These are phyloP conservation scores for Fusarium fracticaudum DNA, from an alignment of 2,329 filamentous ascomycete species.

Conservation along the genomic window DNA sequence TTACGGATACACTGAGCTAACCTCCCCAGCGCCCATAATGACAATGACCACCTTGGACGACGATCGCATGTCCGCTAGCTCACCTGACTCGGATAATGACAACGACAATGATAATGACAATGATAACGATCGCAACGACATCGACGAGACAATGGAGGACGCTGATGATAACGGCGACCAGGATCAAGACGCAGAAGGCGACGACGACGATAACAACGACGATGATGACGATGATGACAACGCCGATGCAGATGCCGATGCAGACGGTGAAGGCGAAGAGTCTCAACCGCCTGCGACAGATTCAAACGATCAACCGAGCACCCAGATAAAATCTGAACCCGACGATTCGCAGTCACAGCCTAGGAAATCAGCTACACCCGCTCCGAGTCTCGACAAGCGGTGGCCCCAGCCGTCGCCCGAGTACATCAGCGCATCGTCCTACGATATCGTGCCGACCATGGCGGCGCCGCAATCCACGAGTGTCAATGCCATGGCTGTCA, in stretches of 20 bases:
- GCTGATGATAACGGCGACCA: constrained; percentile 49
- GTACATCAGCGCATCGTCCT: constrained; percentile 79
- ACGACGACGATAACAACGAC: constrained; percentile 46
- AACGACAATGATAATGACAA: constrained; percentile 59
- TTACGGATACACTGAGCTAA: not conserved
- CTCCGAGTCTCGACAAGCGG: constrained; percentile 33
- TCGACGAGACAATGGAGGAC: constrained; percentile 67
- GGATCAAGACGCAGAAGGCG: constrained; percentile 44
- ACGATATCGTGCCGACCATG: constrained; percentile 97
- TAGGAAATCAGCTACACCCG: constrained; percentile 45
- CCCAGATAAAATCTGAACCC: constrained; percentile 46
- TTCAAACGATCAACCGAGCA: constrained; percentile 49
- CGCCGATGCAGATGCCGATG: constrained; percentile 52
- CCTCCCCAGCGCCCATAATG: constrained; percentile 11
- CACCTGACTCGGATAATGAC: constrained; percentile 45
- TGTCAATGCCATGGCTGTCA: constrained; percentile 91
- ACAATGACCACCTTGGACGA: constrained; percentile 36
- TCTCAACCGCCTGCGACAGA: constrained; percentile 41
- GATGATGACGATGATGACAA: constrained; percentile 49
- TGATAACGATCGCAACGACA: constrained; percentile 56
- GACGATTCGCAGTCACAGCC: constrained; percentile 35
- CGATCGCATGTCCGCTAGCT: constrained; percentile 39
- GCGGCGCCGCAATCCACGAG: constrained; percentile 95
- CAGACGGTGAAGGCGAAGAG: constrained; percentile 49
- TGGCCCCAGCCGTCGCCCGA: constrained; percentile 77